Base-by-base conservation (phyloP, 371 early-diverging fungal genomes). In the Lichtheimia corymbifera region DNA sequence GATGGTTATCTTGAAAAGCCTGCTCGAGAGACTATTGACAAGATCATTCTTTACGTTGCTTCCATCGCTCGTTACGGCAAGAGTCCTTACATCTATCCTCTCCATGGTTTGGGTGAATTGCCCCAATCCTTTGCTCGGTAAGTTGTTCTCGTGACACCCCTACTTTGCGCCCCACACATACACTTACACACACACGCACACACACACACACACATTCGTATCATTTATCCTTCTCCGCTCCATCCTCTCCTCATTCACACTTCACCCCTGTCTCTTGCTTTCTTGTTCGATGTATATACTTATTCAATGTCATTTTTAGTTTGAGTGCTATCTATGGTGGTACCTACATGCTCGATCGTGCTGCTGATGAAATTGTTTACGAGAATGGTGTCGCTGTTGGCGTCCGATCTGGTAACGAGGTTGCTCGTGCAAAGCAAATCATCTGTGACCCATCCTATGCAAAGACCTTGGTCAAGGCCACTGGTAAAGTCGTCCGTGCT, bases 1-100 rank as follows among this genome's bases (percentile, higher is more conserved):
- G 99, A 99, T 67, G 69, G 69, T 41, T 99, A 99, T 82, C 80
- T 98, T 68, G 62, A 74, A 30, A 74, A 88, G 58, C 90, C 95
- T 63, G 99, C 99, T 22, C 80, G 85, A 50, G 96, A 96, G 56
- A 97, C 98, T 14, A 91, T 94, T 70, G 93, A 97, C 67, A 92
- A 95, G 68, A 93, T 99, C 59, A 84, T 91, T 60, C 77, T 98
- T 62, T 99, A 99, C 74, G 90, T 96, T 64, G 88, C 87, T 42
- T 99, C 99, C 20, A 86, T 99, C 67, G 90, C 94, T n/a, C 88
- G 94, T 52, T 95, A 94, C 71, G 97, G 99, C 66, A 94, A 95
- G 83, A 93, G 94, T 66, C 99, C 99, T n/a, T 99, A 98, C 82
- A 95, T 99, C 71, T 99, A 99, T 77, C 99, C 99, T 61, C 83